Evolutionary conservation across 108 stramenopile genomes (phyloP), one percentile per base, ranked within the genome.

Genomic region (Pelagomonas calceolata): DNA sequence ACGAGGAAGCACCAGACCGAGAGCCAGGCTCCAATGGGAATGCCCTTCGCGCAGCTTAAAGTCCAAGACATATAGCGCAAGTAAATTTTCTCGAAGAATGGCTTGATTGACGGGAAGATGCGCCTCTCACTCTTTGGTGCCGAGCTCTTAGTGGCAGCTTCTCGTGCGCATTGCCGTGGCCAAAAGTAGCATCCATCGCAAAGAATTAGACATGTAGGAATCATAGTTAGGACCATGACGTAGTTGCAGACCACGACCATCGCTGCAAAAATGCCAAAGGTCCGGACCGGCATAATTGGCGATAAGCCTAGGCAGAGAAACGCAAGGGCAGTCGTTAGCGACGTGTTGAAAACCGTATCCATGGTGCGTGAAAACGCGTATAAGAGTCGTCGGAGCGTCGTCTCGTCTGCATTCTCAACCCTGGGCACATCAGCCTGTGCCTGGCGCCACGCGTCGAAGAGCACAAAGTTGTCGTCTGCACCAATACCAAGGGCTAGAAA

Each of bases 191-290:
- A 9, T 4, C 34, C 31, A 32, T 80, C 67, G 30, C n/a, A 72
- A 30, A 80, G n/a, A 21, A 73, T 15, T 18, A 73, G 31, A 15
- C 60, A 51, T 4, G 72, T 9, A 15, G 79, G 79, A 30, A 43
- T 71, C n/a, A 80, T 29, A 0, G 63, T 64, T 26, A 80, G 60
- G 36, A 64, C 71, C 44, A 75, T 51, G 45, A 72, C 21, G n/a
- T 64, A 76, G 66, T 76, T 76, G 34, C 76, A 21, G 60, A 76
- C 34, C 30, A 80, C 71, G 79, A 46, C 30, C 12, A 69, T 70
- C 18, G 79, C 79, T 33, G 75, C 75, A 63, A 73, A 80, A 65
- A 69, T 36, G 46, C 79, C 79, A 17, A 80, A 80, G 26, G 79
- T 72, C 32, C 71, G 33, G 37, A 77, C 60, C 33, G 70, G 70